Base-by-base conservation (phyloP, 768 basidiomycete genomes). In the Tylopilus sp. region DNA sequence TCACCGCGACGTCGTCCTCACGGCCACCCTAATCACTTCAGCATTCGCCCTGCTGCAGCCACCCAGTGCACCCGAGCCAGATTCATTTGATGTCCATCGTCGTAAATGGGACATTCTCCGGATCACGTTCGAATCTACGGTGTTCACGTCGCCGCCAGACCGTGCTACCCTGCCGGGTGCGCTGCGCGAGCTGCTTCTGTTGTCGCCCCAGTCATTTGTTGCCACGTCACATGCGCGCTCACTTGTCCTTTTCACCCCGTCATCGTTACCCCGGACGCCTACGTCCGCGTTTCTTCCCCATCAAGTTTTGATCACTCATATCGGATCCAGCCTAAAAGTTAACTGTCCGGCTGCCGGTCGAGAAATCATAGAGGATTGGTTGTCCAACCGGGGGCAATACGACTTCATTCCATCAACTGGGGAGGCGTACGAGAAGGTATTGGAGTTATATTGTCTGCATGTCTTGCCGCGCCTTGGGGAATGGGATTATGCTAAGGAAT, bases 51-150 rank as follows among this genome's bases (percentile, higher is more conserved):
- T 88, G 29, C 62, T 93, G 56, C 76, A 65, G 16, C 73, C 75
- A 4, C 81, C 73, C 6, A 60, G 66, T 13, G 48, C 53, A 7
- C 65, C 60, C 7, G 50, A 50, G 0, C 58, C 62, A 37, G 83
- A 84, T 53, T 43, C 60, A 4, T 74, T 82, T 5, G 74, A 77
- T 50, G 71, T 78, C 21, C 72, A 76, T 44, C 82, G 90, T 17
- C 76, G 84, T 51, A 92, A 91, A 72, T 93, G 91, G 91, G 90
- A 93, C 62, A 83, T 93, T 51, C 82, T 93, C 8, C 80, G 91
- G 24, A 86, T 93, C 56, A 92, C 89, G 0, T 78, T 91, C 50
- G 89, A 92, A 65, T 82, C 85, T 1, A 89, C 85, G 1, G 70
- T 88, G 25, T 89, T 87, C 62, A 67, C 81, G 14, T 78, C 86